Evolutionary conservation across 352 stramenopile species (phyloP).

Genomic region (Phytophthora rubi): DNA sequence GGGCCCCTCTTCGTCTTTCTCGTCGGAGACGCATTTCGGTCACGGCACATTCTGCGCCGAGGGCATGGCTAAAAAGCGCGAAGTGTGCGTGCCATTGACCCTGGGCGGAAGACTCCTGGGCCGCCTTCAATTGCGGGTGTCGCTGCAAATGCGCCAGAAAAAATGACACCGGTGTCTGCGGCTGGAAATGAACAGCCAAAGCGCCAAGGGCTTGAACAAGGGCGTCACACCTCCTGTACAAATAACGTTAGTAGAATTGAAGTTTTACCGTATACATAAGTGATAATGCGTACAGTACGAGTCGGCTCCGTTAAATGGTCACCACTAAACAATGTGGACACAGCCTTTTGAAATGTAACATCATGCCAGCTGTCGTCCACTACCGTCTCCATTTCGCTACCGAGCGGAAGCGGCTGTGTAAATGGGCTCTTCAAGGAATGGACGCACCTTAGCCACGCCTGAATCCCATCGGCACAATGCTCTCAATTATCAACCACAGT

Average conservation of each 20-base stretch:
- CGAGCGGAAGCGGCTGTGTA: no score
- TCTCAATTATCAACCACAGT: no score
- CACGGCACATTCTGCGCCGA: slow-evolving; percentile 77
- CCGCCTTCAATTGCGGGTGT: slow-evolving; percentile 61
- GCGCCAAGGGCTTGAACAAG: background rate
- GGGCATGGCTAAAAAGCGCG: slow-evolving; percentile 49
- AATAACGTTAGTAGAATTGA: slow-evolving; percentile 11
- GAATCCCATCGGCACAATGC: no score
- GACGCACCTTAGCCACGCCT: no score
- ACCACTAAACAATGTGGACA: slow-evolving; percentile 2
- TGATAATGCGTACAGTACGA: background rate
- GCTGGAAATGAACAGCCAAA: slow-evolving; percentile 20
- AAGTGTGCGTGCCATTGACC: slow-evolving; percentile 65
- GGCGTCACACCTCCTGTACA: background rate
- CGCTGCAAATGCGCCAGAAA: slow-evolving; percentile 54
- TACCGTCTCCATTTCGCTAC: no score
- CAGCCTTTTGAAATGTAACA: no score
- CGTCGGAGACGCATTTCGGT: slow-evolving; percentile 57
- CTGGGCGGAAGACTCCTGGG: slow-evolving; percentile 69
- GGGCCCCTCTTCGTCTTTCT: slow-evolving; percentile 33
- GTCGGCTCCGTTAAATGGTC: background rate
- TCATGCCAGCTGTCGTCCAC: no score
- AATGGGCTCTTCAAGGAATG: no score
- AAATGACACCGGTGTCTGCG: slow-evolving; percentile 16
- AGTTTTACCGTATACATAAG: background rate